Evolutionary conservation across 768 basidiomycete genomes (phyloP), one percentile per base, ranked within the genome.

Genomic region (Serendipita sp.): DNA sequence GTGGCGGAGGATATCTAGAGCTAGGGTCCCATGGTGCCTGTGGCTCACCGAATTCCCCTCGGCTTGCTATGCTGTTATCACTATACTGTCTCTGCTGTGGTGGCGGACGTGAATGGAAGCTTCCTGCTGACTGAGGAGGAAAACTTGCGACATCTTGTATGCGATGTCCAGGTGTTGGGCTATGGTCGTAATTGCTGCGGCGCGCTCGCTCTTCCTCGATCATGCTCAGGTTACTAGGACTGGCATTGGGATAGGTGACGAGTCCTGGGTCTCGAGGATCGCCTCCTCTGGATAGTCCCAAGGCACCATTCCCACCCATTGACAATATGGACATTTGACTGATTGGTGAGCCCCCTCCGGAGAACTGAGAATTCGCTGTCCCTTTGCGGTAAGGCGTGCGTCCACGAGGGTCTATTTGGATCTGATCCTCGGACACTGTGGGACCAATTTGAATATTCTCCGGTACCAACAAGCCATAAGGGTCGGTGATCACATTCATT

Each of bases 401-500:
- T 11, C 53, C 53, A 28, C 53, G 24, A 31, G 53, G 17, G 28
- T 58, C 33, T 9, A n/a, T 9, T 22, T 58, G 24, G 24, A 58
- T 34, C 9, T 30, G 22, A 22, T 58, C 53, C 20, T n/a, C 4
- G 9, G 53, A 58, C 11, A 58, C 20, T n/a, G 20, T n/a, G 17
- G 53, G 53, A n/a, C 53, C 53, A n/a, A 58, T 34, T 58, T 34
- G 53, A 58, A 58, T 58, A 20, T 58, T n/a, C 53, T 58, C 53
- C 17, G 53, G 53, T 34, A 28, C 26, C 17, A 33, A 31, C 24
- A 26, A 26, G 31, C 20, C 30, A 58, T 58, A 34, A 48, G 45
- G 45, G 45, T 48, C 45, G 45, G n/a, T 28, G n/a, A 48, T 20
- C 9, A 48, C 26, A 38, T 28, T 17, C 17, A n/a, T n/a, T 5